Conservation (phyloP, 768 basidiomycete genomes). For the Rhodotorula diobovata region DNA sequence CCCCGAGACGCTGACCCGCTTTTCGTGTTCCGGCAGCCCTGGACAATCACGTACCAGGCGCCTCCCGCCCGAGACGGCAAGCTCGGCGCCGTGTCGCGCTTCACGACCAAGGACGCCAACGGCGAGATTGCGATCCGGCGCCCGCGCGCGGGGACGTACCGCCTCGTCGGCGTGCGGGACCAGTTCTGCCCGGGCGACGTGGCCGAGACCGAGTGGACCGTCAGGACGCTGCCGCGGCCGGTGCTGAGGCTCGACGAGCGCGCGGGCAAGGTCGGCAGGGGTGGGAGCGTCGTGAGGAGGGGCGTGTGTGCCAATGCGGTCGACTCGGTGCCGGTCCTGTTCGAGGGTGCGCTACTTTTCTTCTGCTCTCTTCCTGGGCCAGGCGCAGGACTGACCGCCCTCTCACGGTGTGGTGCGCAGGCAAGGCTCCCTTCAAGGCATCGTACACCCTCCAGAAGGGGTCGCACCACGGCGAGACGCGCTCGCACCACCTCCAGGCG, state of each 20-base stretch:
- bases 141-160: slow-evolving; percentile 41
- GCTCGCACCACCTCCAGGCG: slow-evolving; percentile 29
- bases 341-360: slow-evolving; percentile 3
- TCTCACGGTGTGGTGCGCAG: neutral
- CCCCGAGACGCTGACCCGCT: neutral
- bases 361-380: neutral
- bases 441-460: slow-evolving; percentile 31
- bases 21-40: slow-evolving; percentile 59
- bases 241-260: slow-evolving; percentile 59
- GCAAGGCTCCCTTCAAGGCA: slow-evolving; percentile 38
- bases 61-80: slow-evolving; percentile 43
- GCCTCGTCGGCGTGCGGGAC: slow-evolving; percentile 62
- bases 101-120: slow-evolving; percentile 22
- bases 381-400: neutral
- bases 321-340: slow-evolving; percentile 18
- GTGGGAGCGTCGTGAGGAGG: slow-evolving; percentile 19
- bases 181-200: slow-evolving; percentile 78
- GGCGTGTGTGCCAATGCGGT: slow-evolving; percentile 20
- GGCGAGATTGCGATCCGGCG: slow-evolving; percentile 19
- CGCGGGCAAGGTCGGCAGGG: slow-evolving; percentile 24
- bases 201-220: slow-evolving; percentile 58
- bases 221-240: slow-evolving; percentile 77
- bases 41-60: slow-evolving; percentile 66
- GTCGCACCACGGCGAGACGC: slow-evolving; percentile 15
- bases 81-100: neutral